phyloP scores from a whole-genome alignment of 2,329 filamentous ascomycete genomes.

The Talaromyces sp. region DNA sequence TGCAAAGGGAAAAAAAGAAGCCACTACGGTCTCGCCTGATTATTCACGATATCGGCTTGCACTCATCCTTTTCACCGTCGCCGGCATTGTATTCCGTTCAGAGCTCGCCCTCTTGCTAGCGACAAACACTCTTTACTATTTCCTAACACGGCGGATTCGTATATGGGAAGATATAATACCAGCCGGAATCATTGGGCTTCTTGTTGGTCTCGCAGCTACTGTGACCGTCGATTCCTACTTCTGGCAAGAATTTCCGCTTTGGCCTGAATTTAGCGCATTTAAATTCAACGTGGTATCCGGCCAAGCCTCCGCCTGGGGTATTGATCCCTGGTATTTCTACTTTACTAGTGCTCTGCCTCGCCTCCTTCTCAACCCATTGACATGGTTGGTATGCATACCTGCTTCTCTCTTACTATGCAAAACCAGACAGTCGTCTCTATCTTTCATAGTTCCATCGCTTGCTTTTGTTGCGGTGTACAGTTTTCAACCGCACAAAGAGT shows the following conservation, averaged over 20 bases:
- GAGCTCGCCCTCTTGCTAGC: conserved; percentile 80
- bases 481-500: conserved; percentile 89
- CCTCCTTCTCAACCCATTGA: conserved; percentile 75
- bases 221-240: conserved; percentile 85
- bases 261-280: conserved; percentile 89
- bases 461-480: conserved; percentile 78
- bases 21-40: conserved; percentile 19
- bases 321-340: conserved; percentile 82
- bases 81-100: conserved; percentile 81
- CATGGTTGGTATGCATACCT: conserved; percentile 52
- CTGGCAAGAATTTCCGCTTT: conserved; percentile 75
- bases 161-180: conserved; percentile 57
- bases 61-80: conserved; percentile 71
- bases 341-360: conserved; percentile 76
- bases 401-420: conserved; percentile 52
- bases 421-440: conserved; percentile 49
- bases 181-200: conserved; percentile 62
- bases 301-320: conserved; percentile 82
- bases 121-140: conserved; percentile 62
- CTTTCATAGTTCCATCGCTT: conserved; percentile 62
- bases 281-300: conserved; percentile 86
- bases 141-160: conserved; percentile 55
- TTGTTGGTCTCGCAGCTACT: conserved; percentile 66
- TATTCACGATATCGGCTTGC: conserved; percentile 58
- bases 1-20: background rate